Conservation (phyloP, 495 filamentous ascomycete species). For the Hypoxylon perforatum region DNA sequence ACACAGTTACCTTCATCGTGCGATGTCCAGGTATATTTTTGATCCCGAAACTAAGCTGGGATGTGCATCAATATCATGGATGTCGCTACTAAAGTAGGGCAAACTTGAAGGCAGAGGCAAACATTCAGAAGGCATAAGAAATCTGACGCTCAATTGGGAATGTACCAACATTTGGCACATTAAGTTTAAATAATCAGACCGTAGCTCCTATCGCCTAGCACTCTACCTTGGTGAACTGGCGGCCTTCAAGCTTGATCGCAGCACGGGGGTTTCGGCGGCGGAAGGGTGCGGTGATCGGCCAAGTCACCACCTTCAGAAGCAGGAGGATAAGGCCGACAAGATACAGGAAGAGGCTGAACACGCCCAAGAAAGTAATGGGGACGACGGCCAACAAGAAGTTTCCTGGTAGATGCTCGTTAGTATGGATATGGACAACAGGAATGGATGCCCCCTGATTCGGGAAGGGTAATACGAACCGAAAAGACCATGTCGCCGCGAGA, state of each 20-base stretch:
- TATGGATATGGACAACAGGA: no score
- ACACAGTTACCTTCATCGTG: no score
- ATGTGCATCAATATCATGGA: no score
- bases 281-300: conserved; percentile 14
- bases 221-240: conserved; percentile 6
- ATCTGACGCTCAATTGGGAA: no score
- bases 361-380: conserved; percentile 8
- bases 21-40: no score
- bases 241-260: conserved; percentile 6
- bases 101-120: no score
- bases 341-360: conserved; percentile 21
- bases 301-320: conserved; percentile 9
- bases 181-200: no score
- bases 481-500: conserved; percentile 28
- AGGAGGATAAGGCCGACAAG: conserved; percentile 8
- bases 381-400: conserved; percentile 18
- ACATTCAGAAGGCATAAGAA: no score
- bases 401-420: conserved; percentile 1
- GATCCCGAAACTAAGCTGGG: no score
- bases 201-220: not conserved
- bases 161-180: no score
- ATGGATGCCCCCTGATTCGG: no score
- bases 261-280: not conserved
- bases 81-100: no score
- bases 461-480: conserved; percentile 22